Percentiles rank a stretch among this genome's conserved stretches.
Evolutionary conservation across 1,139 yeast species (phyloP).

Genomic region (Lodderomyces jiufengensis): DNA sequence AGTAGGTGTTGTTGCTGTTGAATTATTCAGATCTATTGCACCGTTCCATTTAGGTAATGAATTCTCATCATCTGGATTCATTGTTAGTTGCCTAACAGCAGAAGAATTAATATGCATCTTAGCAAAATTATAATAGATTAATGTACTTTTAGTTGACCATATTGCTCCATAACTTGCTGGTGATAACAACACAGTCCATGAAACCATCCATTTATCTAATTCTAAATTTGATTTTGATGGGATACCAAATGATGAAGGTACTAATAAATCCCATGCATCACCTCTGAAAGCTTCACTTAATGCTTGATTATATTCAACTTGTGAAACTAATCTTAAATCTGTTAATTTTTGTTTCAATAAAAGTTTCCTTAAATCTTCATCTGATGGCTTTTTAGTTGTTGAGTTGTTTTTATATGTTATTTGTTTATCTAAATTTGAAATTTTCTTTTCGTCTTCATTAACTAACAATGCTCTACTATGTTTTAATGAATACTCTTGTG

Average conservation of each 20-base stretch:
- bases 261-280: constrained; percentile 58
- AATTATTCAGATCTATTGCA: not conserved
- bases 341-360: constrained; percentile 24
- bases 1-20: not conserved
- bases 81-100: constrained; percentile 47
- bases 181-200: constrained; percentile 69
- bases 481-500: constrained; percentile 41
- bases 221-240: constrained; percentile 68
- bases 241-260: constrained; percentile 61
- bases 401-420: constrained; percentile 3
- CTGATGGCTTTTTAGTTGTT: constrained; percentile 2
- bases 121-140: constrained; percentile 70
- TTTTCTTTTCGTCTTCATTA: constrained; percentile 5
- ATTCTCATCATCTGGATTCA: constrained; percentile 24
- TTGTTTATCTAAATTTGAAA: too few species aligned
- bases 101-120: constrained; percentile 68
- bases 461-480: constrained; percentile 34
- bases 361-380: constrained; percentile 9
- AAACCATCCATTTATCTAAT: constrained; percentile 76
- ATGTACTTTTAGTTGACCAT: constrained; percentile 70
- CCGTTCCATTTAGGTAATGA: constrained; percentile 39
- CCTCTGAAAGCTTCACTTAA: constrained; percentile 56
- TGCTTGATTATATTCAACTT: constrained; percentile 70
- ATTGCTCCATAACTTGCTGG: constrained; percentile 58
- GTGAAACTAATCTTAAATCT: constrained; percentile 64